Base-by-base conservation (phyloP, 768 basidiomycete species). In the Mycena haematopus region DNA sequence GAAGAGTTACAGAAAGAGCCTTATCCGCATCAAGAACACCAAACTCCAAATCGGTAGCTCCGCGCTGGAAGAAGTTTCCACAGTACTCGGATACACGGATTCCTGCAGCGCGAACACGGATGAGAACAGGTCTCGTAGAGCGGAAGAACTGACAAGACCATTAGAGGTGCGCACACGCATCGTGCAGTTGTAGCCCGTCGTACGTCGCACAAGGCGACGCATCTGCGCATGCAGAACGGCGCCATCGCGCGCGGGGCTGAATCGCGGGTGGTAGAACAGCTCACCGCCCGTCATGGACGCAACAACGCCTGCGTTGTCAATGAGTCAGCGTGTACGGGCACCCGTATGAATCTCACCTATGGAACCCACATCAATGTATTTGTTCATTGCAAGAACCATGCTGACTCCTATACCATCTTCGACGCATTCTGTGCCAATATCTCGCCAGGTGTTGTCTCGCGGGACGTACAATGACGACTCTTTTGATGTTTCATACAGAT, bases 191-290 rank as follows among this genome's bases (percentile, higher is more conserved):
- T 90, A 98, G 0, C 80, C 94, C 10, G 89, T 89, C 66, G 84
- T 87, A 25, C 94, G 82, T 2, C 80, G 77, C 31, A 93, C 70
- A 8, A 96, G 71, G 21, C 92, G 82, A 57, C 80, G 80, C 22
- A 99, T 71, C 69, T 98, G 92, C n/a, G 89, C 89, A n/a, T 82
- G 76, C 14, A 99, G 69, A 6, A 86, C 77, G 9, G 78, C 69
- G 9, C 81, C 81, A 72, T 97, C 95, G 52, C 90, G 83, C 8
- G 75, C 73, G 3, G 85, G 82, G 55, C 89, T 83, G 73, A 94
- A 99, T n/a, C 92, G 84, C 10, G 96, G 97, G 70, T 96, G 91
- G 78, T 90, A 96, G 76, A 91, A 96, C 1, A 96, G 69, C 60
- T 95, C 93, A 21, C 97, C 97, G 15, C 97, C 97, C 8, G 93